Evolutionary conservation across 345 rosid species (phyloP), one percentile per base, ranked within the genome.

Genomic region (Eutrema heterophyllum): DNA sequence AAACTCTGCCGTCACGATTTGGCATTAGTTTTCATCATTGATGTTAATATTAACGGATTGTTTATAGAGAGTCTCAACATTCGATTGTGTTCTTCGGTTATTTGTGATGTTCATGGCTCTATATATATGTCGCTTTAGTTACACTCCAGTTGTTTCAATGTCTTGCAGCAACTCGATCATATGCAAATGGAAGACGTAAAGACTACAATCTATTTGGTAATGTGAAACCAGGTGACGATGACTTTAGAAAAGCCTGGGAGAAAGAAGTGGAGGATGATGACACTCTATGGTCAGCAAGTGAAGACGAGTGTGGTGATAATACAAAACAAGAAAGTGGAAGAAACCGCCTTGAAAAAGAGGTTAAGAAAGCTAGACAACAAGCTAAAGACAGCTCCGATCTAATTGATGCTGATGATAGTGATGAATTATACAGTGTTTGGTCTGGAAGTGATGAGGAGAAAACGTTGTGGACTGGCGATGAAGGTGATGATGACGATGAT

Each of bases 391-490:
- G 78, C 65, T 88, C 93, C 0, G 85, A 86, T 65, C 76, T 46
- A 48, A 88, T 94, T 21, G 89, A 94, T 80, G 97, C 87, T 0
- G 93, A 89, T 74, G 98, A 94, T 61, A 91, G 97, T 61, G 98
- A 89, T 76, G 96, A 94, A 69, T 77, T 94, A 56, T 53, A 81
- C 70, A 88, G 97, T 18, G 89, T 94, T 40, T 94, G 95, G 93
- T 91, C 97, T 21, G 97, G 86, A 45, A 92, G 97, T 46, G 99
- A 92, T 4, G 97, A 94, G 56, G 97, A 94, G 78, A 94, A 88
- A 87, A 86, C 90, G 14, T 74, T 94, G 45, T 94, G 97, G 97
- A 94, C 96, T 0, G 97, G 98, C 8, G 86, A 87, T 24, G 97
- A 94, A 83, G 89, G 87, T 0, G 98, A 94, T 14, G 89, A 87